Evolutionary conservation across 2,329 filamentous ascomycete genomes (phyloP).

Genomic region (Teratosphaeria zuluensis): DNA sequence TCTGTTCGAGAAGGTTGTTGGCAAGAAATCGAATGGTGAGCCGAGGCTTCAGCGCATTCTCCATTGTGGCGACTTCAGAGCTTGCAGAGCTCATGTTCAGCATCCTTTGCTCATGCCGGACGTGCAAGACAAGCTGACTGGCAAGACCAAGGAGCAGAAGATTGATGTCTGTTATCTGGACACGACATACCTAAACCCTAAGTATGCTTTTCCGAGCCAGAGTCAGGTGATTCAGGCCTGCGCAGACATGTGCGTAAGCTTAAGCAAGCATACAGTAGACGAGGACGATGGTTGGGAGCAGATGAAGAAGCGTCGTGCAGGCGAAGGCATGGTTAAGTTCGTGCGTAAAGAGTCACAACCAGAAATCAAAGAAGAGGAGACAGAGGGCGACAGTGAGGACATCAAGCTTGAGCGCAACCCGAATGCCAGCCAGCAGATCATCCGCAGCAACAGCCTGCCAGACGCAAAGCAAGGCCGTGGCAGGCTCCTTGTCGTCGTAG

Average conservation of each 20-base stretch:
- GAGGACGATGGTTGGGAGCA: slow-evolving; percentile 47
- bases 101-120: slow-evolving; percentile 77
- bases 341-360: slow-evolving; percentile 38
- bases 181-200: slow-evolving; percentile 91
- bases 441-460: slow-evolving; percentile 16
- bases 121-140: slow-evolving; percentile 57
- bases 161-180: slow-evolving; percentile 96
- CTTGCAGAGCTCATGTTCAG: slow-evolving; percentile 71
- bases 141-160: slow-evolving; percentile 67
- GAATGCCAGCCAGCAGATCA: slow-evolving; percentile 20
- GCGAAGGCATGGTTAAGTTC: slow-evolving; percentile 54
- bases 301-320: slow-evolving; percentile 45
- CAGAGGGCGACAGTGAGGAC: slow-evolving; percentile 24
- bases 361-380: slow-evolving; percentile 22
- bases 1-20: slow-evolving; percentile 71
- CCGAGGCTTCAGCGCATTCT: slow-evolving; percentile 66
- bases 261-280: slow-evolving; percentile 57
- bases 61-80: slow-evolving; percentile 92
- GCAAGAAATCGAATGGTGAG: slow-evolving; percentile 44
- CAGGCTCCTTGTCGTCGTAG: slow-evolving; percentile 80
- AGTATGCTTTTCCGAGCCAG: slow-evolving; percentile 88
- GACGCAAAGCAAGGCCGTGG: slow-evolving; percentile 38
- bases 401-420: slow-evolving; percentile 25
- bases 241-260: slow-evolving; percentile 72
- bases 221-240: slow-evolving; percentile 79